Conservation (phyloP, 306 rosid genomes). For the Sphenostylis stenocarpa region DNA sequence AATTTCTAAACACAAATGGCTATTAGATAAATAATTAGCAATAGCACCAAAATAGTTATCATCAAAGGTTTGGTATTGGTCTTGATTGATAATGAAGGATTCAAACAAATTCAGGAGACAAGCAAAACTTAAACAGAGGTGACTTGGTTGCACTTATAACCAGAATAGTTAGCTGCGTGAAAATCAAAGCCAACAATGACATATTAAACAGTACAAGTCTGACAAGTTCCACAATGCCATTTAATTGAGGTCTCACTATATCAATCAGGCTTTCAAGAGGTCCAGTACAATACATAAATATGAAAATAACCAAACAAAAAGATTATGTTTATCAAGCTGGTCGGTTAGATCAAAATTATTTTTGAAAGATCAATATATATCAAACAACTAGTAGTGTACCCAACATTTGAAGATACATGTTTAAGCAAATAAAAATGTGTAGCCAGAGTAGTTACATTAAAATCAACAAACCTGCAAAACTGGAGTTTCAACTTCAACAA, state of each 20-base stretch:
- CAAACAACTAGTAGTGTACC: conserved; percentile 22
- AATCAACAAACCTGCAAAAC: conserved; percentile 82
- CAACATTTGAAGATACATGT: conserved; percentile 18
- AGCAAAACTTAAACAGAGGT: background rate
- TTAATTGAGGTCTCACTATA: conserved; percentile 17
- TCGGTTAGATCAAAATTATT: background rate
- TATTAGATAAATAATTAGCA: conserved; percentile 11
- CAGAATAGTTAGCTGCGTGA: background rate
- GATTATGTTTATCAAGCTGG: background rate
- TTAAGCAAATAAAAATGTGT: background rate
- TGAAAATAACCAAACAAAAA: conserved; percentile 18
- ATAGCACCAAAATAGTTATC: background rate
- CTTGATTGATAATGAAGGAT: background rate
- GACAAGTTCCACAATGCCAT: background rate
- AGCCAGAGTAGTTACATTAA: background rate
- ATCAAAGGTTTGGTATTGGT: background rate
- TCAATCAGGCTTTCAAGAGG: conserved; percentile 17
- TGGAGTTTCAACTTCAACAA: conserved; percentile 95
- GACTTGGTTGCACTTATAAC: background rate
- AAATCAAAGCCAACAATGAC: conserved; percentile 2
- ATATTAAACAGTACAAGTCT: background rate
- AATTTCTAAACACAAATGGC: background rate
- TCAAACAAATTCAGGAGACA: background rate
- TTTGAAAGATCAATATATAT: background rate
- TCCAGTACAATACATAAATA: background rate